Evolutionary conservation across 768 basidiomycete species (phyloP), one percentile per base, ranked within the genome.

Genomic region (Leccinum sublutescens): DNA sequence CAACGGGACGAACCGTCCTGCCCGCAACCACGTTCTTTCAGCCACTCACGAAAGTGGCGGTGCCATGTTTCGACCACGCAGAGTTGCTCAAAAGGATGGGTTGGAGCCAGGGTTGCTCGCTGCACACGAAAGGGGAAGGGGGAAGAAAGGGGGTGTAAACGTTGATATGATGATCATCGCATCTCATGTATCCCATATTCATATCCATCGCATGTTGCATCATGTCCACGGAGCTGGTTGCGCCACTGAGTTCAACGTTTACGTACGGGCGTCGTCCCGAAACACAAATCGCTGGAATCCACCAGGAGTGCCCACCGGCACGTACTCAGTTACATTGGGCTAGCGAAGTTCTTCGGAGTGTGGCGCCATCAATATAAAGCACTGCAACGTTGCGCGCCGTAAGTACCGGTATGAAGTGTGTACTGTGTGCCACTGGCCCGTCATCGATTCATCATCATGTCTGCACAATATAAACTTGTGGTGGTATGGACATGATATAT

Each of bases 1-100:
- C 51, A 45, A 15, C 60, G 62, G 27, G 61, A 58, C 21, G 5
- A 21, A 31, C 27, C 27, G 51, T 56, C 67, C 68, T 58, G 56
- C 61, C 57, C n/a, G 45, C 38, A 63, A 62, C 57, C 70, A 67
- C 69, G 57, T 71, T 63, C 55, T 1, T 33, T 6, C 45, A 62
- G 60, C 62, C 64, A 61, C 57, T 55, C 58, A 62, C 53, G 56
- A 50, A 19, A 55, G 60, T 71, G 67, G 67, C 57, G 40, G 49
- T 56, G 51, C 19, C 43, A 21, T 50, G 56, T 38, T 53, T 56
- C 67, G 61, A 65, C 19, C 43, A 45, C 43, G 11, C 19, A 45
- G 43, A 19, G 64, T 57, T 52, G 33, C 33, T 27, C 9, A 7
- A 50, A 54, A 15, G 49, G 48, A 40, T 50, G 21, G 33, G 19